Evolutionary conservation across 306 rosid genomes (phyloP), one percentile per base, ranked within the genome.

Genomic region (Morella rubra): DNA sequence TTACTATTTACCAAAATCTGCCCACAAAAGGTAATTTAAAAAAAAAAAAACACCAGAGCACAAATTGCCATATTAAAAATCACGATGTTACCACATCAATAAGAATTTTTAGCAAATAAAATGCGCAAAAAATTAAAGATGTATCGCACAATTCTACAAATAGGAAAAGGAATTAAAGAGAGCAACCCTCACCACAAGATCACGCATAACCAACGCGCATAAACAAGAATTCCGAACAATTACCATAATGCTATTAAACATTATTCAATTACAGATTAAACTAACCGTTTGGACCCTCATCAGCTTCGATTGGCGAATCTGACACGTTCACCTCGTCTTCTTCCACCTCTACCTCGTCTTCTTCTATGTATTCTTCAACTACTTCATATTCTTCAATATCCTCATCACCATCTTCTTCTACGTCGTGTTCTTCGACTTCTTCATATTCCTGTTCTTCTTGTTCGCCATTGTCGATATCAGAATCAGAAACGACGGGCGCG

Each of bases 201-300:
- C 7, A 32, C 44, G 53, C 54, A 41, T 61, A 50, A 72, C 66
- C 71, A 79, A 49, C 69, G 76, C 14, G 24, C 1, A 68, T 41
- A n/a, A 42, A 42, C 49, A 65, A 41, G 27, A 41, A 66, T 66
- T 66, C 50, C 41, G 16, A 18, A 42, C 9, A 22, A 66, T 66
- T 66, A 66, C 1, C 71, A 41, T 41, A 18, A 42, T 42, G 51
- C 71, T 6, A 6, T 54, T 13, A 2, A 45, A 76, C 45, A 19
- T 18, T 5, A 75, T 22, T 41, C 44, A 42, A 14, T 55, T 32
- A 64, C 4, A 65, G 77, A 46, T 41, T n/a, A 73, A 27, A 77
- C 65, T 69, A 69, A 88, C 89, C 92, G 82, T 67, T 44, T 9
- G 10, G 64, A 69, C 40, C 78, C 14, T 67, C 69, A 72, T 69